These are phyloP conservation scores for Aspergillus heteromorphus DNA, from an alignment of 495 filamentous ascomycete species.

Conservation along the genomic window DNA sequence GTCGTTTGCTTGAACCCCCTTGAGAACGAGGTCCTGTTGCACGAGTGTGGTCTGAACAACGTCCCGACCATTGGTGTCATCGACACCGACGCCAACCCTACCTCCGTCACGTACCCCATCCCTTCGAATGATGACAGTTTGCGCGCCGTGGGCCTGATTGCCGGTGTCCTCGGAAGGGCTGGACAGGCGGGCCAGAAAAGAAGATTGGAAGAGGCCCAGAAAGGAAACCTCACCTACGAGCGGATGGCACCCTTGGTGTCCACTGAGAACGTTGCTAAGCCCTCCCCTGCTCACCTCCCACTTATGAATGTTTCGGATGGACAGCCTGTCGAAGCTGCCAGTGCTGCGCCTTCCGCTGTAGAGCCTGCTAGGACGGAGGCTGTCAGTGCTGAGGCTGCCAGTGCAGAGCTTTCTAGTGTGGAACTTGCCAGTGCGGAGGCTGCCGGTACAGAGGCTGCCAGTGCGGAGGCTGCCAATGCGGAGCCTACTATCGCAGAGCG, in stretches of 20 bases:
- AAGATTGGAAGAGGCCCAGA: slow-evolving; percentile 55
- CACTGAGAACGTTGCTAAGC: too few relatives aligned
- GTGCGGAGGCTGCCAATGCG: neutral
- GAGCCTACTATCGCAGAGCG: slow-evolving; percentile 10
- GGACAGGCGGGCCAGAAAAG: slow-evolving; percentile 69
- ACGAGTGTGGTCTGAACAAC: slow-evolving; percentile 82
- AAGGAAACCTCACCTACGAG: slow-evolving; percentile 54
- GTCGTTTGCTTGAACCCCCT: slow-evolving; percentile 88
- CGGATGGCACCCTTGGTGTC: slow-evolving; percentile 31
- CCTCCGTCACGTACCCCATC: slow-evolving; percentile 93
- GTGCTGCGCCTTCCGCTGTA: too few relatives aligned
- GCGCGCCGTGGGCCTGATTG: slow-evolving; percentile 73
- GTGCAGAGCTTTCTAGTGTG: neutral
- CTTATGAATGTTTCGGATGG: too few relatives aligned
- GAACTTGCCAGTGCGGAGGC: too few relatives aligned
- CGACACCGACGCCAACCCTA: slow-evolving; percentile 89
- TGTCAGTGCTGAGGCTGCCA: neutral
- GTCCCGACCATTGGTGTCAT: slow-evolving; percentile 93
- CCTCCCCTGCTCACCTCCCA: too few relatives aligned
- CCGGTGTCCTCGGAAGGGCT: slow-evolving; percentile 77
- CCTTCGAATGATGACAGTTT: slow-evolving; percentile 96
- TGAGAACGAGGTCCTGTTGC: slow-evolving; percentile 84
- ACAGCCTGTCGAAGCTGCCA: too few relatives aligned
- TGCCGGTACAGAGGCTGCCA: too few relatives aligned
- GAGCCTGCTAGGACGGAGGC: too few relatives aligned